Base-by-base conservation (phyloP, 148 eudicot genomes). In the Amaranthus palmeri region DNA sequence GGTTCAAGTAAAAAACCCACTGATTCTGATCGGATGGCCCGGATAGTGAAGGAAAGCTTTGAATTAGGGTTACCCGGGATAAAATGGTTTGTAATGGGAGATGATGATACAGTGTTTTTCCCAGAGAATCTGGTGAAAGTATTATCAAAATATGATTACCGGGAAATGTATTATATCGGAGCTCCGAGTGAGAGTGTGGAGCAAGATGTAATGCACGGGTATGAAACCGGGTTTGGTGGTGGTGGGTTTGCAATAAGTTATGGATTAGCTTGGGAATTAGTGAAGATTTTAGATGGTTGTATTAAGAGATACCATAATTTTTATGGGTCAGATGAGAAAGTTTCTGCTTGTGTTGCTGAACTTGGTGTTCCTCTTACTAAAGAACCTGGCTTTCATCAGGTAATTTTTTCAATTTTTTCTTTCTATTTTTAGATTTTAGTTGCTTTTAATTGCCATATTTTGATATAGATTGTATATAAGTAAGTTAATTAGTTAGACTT, bases 51-150 rank as follows among this genome's bases (percentile, higher is more conserved):
- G 73, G 97, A 91, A 44, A 54, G 72, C n/a, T 88, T 85, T 61
- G 85, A 85, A 51, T 41, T 76, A 41, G 91, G 88, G 57, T 56
- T 81, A 41, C 71, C 76, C 0, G 81, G 69, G 6, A 93, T 82
- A 70, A 76, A 97, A 78, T 95, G 98, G 98, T 89, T 89, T 67
- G 97, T 95, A 40, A 91, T 95, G 98, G 98, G 98, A 0, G 98
- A 95, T 65, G 98, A 95, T 48, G 98, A 95, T 54, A 95, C 98
- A 15, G 93, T 95, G 68, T 91, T 91, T 12, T 91, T 91, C 55
- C 11, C 81, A 0, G 85, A 86, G 1, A 95, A 95, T 50, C 65
- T 95, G 9, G 96, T 83, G 52, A 36, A 81, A 42, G 97, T 93
- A 61, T 74, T 93, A 36, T 52, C 77, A 40, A 86, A 65, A 50